A percentile compares a stretch with the other conserved stretches of the same genome.
Evolutionary conservation across 805 yeast genomes (phyloP).

Genomic region (Kazachstania bromeliacearum): DNA sequence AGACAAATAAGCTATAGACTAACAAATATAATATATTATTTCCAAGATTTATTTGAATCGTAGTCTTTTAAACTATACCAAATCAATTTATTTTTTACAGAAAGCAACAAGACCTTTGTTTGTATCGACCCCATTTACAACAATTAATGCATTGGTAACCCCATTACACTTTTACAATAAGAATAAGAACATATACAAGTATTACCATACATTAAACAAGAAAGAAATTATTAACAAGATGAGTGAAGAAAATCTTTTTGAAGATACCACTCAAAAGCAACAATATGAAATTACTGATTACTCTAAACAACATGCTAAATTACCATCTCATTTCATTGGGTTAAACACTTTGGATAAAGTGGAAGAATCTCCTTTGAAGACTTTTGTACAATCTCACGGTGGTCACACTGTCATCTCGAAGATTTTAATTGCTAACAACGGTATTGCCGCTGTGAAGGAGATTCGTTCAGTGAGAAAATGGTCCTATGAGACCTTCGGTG

Average conservation of each 20-base stretch:
- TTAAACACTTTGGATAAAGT: constrained; percentile 68
- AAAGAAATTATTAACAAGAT: constrained; percentile 11
- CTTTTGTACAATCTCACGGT: constrained; percentile 72
- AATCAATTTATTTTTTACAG: too few species aligned
- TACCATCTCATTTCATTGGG: constrained; percentile 76
- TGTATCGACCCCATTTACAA: too few species aligned
- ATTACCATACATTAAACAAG: too few species aligned
- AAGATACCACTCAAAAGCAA: constrained; percentile 26
- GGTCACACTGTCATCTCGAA: constrained; percentile 93
- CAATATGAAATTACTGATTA: constrained; percentile 27
- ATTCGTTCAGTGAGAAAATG: constrained; percentile 95
- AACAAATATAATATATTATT: constrained; percentile 1
- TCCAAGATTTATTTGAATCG: constrained; percentile 1
- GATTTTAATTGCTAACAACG: constrained; percentile 92
- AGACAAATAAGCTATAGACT: neutral
- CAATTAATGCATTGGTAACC: too few species aligned
- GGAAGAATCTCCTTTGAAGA: constrained; percentile 67
- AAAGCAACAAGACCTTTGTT: too few species aligned
- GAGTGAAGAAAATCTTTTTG: constrained; percentile 36
- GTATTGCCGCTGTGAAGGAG: constrained; percentile 98
- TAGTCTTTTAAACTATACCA: neutral
- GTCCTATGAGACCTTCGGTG: constrained; percentile 98
- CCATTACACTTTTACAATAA: too few species aligned
- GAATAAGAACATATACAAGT: too few species aligned
- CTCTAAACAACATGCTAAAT: constrained; percentile 29